Evolutionary conservation across 805 yeast species (phyloP), one percentile per base, ranked within the genome.

Genomic region (Myxozyma neotropica): DNA sequence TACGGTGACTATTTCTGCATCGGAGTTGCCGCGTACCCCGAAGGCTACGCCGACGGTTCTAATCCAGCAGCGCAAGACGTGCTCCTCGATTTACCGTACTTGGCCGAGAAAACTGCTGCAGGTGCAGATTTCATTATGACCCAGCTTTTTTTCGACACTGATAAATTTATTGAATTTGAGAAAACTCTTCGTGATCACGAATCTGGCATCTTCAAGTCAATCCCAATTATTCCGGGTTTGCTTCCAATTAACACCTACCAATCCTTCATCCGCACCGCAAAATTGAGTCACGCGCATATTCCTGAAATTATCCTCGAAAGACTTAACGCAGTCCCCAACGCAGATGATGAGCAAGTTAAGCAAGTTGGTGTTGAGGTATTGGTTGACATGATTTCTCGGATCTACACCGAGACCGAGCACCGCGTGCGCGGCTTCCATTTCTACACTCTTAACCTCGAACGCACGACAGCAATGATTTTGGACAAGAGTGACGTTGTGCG

Each of bases 11-110:
- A 85, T 67, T 93, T 93, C 75, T 88, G 96, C 71, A 79, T 93
- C 56, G 99, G 99, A 61, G 99, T 93, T 15, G 99, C 99, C 1
- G 97, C 95, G 0, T 93, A 93, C 73, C 97, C 99, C 7, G 99
- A 93, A 72, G 99, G 99, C 19, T 97, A 93, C 74, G 91, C 89
- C 36, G 96, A 92, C 67, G 93, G 95, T 13, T 74, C 83, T 7
- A 79, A 78, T 36, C 68, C 70, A 4, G 68, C 62, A 35, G 53
- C 21, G 17, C 96, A 91, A 72, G 81, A 83, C 68, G 84, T 86
- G 0, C 71, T 72, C 23, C 80, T 80, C 48, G 99, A 93, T 73
- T 69, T 93, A 48, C 93, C 94, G 5, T 90, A 74, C 70, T 79
- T 94, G 73, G 82, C 84, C 51, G 96, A 89, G 66, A 94, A 94